These are phyloP conservation scores for Ophiobolus disseminans DNA, from an alignment of 2,329 filamentous ascomycete species.

Conservation along the genomic window DNA sequence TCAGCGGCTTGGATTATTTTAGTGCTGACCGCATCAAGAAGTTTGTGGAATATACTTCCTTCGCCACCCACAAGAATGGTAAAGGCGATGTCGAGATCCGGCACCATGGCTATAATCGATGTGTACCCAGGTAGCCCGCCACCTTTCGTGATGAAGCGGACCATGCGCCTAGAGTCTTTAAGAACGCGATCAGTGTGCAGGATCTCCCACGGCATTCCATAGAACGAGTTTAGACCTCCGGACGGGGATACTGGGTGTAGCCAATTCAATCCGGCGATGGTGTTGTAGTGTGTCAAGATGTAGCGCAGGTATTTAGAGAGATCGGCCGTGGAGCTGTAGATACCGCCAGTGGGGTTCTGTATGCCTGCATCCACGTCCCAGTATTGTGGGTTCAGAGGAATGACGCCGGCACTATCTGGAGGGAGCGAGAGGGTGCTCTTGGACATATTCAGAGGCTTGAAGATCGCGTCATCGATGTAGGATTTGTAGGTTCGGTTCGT, in stretches of 20 bases:
- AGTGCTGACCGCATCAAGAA: slow-evolving; percentile 39
- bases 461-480: slow-evolving; percentile 51
- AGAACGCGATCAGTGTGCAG: slow-evolving; percentile 52
- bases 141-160: slow-evolving; percentile 56
- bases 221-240: slow-evolving; percentile 49
- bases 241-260: slow-evolving; percentile 50
- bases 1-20: slow-evolving; percentile 46
- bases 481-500: slow-evolving; percentile 45
- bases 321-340: slow-evolving; percentile 52
- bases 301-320: slow-evolving; percentile 55
- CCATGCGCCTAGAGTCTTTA: slow-evolving; percentile 41
- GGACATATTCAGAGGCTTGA: slow-evolving; percentile 46
- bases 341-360: slow-evolving; percentile 53
- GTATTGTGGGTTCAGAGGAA: slow-evolving; percentile 45
- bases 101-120: slow-evolving; percentile 50
- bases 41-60: slow-evolving; percentile 21
- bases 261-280: slow-evolving; percentile 54
- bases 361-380: slow-evolving; percentile 54
- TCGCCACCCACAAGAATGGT: slow-evolving; percentile 50
- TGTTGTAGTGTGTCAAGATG: slow-evolving; percentile 52
- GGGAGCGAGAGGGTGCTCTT: slow-evolving; percentile 36
- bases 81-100: slow-evolving; percentile 55
- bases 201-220: slow-evolving; percentile 59
- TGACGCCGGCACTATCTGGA: slow-evolving; percentile 48
- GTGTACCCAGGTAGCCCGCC: slow-evolving; percentile 54